Conservation (phyloP, 768 basidiomycete genomes). For the Suillus spraguei region DNA sequence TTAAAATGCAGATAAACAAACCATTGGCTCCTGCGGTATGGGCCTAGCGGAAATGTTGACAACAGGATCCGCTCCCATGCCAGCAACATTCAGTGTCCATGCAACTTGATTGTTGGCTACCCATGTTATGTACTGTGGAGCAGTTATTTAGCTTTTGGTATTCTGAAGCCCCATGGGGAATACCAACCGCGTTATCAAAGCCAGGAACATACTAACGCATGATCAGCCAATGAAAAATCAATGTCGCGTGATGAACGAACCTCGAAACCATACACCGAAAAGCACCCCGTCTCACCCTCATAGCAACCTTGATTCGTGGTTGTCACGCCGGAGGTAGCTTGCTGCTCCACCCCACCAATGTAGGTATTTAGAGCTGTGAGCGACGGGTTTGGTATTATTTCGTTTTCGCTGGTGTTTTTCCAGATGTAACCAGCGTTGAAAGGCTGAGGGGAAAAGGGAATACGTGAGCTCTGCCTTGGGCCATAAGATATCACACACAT, state of each 20-base stretch:
- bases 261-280: conserved; percentile 81
- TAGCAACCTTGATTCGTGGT: conserved; percentile 73
- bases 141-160: not conserved
- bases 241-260: conserved; percentile 32
- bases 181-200: conserved; percentile 62
- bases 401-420: conserved; percentile 61
- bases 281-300: conserved; percentile 60
- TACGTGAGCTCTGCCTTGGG: not conserved
- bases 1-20: conserved; percentile 32
- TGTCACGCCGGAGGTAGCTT: conserved; percentile 77
- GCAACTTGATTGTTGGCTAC: conserved; percentile 63
- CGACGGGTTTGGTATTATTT: conserved; percentile 57
- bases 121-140: conserved; percentile 81
- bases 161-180: not conserved
- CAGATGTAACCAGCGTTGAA: conserved; percentile 75
- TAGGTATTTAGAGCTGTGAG: conserved; percentile 62
- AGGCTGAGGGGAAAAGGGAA: conserved; percentile 46
- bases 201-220: conserved; percentile 44
- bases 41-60: conserved; percentile 68
- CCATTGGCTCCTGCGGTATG: conserved; percentile 86
- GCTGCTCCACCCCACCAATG: conserved; percentile 70
- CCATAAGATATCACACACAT: conserved; percentile 33
- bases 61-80: conserved; percentile 60
- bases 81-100: conserved; percentile 77
- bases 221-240: not conserved